Percentiles rank a stretch among this genome's conserved stretches.
These are phyloP conservation scores for Aphanomyces astaci DNA, from an alignment of 352 stramenopile species.

Conservation along the genomic window DNA sequence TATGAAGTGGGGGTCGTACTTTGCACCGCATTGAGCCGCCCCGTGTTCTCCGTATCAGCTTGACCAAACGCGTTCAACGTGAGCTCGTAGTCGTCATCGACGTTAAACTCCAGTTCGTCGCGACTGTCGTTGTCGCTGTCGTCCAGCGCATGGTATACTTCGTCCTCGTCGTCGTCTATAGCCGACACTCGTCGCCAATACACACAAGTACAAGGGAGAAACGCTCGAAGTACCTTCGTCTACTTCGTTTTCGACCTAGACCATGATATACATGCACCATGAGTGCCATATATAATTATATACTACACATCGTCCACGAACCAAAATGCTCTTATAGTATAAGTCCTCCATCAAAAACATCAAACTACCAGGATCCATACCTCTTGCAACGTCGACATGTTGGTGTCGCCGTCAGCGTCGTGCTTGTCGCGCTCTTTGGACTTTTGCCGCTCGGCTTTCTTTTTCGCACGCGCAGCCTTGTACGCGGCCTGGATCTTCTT, in stretches of 20 bases:
- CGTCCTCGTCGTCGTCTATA: slow-evolving; percentile 34
- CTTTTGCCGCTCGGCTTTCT: slow-evolving; percentile 54
- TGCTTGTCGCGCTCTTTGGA: slow-evolving; percentile 9
- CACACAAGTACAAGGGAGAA: background rate
- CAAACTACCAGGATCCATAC: slow-evolving; percentile 33
- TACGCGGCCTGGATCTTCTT: slow-evolving; percentile 60
- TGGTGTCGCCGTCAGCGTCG: slow-evolving; percentile 21
- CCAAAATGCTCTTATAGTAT: too few species aligned
- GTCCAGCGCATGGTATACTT: slow-evolving; percentile 37
- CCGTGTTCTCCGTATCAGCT: slow-evolving; percentile 33
- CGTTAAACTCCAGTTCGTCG: slow-evolving; percentile 34
- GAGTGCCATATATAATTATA: background rate
- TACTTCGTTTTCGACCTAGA: slow-evolving; percentile 27
- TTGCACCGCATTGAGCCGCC: slow-evolving; percentile 41
- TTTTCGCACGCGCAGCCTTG: slow-evolving; percentile 50
- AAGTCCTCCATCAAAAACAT: too few species aligned
- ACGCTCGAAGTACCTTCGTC: slow-evolving; percentile 22
- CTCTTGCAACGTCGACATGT: slow-evolving; percentile 67
- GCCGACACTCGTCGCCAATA: background rate
- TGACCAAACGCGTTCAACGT: slow-evolving; percentile 58
- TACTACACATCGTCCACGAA: too few species aligned
- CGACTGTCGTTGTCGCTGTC: slow-evolving; percentile 36
- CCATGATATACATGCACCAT: slow-evolving; percentile 12
- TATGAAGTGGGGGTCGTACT: slow-evolving; percentile 26
- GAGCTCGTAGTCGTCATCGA: slow-evolving; percentile 57